Conservation (phyloP, 306 rosid species). For the Cicer chorassanicum region DNA sequence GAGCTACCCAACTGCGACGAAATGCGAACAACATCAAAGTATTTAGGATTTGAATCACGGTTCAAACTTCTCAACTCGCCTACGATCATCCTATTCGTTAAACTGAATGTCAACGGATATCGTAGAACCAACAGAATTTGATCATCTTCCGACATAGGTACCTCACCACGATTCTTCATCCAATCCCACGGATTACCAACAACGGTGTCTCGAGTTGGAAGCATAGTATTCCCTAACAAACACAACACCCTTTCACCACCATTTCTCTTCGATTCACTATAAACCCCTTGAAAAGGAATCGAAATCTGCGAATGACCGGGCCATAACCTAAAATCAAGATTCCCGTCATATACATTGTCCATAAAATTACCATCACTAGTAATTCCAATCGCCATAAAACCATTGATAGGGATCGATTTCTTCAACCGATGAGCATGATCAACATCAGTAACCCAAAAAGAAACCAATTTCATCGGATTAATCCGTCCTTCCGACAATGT, state of each 20-base stretch:
- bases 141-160: conserved; percentile 79
- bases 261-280: conserved; percentile 77
- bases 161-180: conserved; percentile 59
- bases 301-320: conserved; percentile 67
- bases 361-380: conserved; percentile 53
- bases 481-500: conserved; percentile 30
- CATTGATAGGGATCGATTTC: conserved; percentile 63
- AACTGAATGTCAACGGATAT: conserved; percentile 68
- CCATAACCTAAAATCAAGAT: conserved; percentile 64
- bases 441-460: conserved; percentile 77
- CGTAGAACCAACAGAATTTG: conserved; percentile 71
- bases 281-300: conserved; percentile 77
- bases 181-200: conserved; percentile 75
- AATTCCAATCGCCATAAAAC: conserved; percentile 67
- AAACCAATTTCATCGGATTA: conserved; percentile 57
- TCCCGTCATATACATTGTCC: conserved; percentile 47
- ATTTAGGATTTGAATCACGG: conserved; percentile 66
- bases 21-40: conserved; percentile 73
- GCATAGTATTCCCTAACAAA: conserved; percentile 77
- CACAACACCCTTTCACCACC: conserved; percentile 89
- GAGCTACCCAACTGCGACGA: conserved; percentile 71
- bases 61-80: conserved; percentile 85
- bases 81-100: conserved; percentile 66
- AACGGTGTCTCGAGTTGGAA: conserved; percentile 75
- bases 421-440: conserved; percentile 64